Base-by-base conservation (phyloP, 306 rosid species). In the Quillaja saponaria region DNA sequence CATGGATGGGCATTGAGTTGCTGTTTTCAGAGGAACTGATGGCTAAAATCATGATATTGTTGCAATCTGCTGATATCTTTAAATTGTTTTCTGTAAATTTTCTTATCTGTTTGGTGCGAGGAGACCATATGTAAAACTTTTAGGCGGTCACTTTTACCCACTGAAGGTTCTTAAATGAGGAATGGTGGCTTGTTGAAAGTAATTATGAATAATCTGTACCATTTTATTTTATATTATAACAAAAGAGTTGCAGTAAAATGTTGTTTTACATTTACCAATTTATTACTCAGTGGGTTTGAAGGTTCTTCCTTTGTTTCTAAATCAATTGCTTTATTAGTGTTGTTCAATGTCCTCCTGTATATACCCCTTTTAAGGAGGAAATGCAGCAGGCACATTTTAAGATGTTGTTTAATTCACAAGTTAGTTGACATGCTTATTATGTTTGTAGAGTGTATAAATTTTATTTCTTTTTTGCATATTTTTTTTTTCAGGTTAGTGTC, bases 401-500 rank as follows among this genome's bases (percentile, higher is more conserved):
- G 34, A 3, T 34, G 5, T 14, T 0, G 1, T 3, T 7, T 13
- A 63, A 39, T 61, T 49, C 41, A 19, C 37, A n/a, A n/a, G 46
- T 49, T 56, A 45, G 28, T 38, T 49, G 17, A 33, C 63, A 66
- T 65, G 59, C 46, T 59, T 35, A 41, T 59, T 35, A 41, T 42
- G 17, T 45, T 3, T 51, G 58, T 39, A 41, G 15, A 52, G 58
- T 41, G 62, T 49, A 10, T 52, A 13, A 57, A 33, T 60, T 53
- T 66, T 56, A 45, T 58, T 46, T 60, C 60, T 67, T 49, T 33
- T 49, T 59, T 49, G 33, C 59, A 6, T 46, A 39, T 39, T 39
- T 8, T 39, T 63, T 18, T 61, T 73, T 66, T 82, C 86, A 92
- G 96, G 75, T 78, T 92, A 64, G 78, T 77, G 38, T 77, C 81